Percentiles rank a stretch among this genome's conserved stretches.
Evolutionary conservation across 164 flowering plant species (phyloP).

Genomic region (Cinnamomum chago): DNA sequence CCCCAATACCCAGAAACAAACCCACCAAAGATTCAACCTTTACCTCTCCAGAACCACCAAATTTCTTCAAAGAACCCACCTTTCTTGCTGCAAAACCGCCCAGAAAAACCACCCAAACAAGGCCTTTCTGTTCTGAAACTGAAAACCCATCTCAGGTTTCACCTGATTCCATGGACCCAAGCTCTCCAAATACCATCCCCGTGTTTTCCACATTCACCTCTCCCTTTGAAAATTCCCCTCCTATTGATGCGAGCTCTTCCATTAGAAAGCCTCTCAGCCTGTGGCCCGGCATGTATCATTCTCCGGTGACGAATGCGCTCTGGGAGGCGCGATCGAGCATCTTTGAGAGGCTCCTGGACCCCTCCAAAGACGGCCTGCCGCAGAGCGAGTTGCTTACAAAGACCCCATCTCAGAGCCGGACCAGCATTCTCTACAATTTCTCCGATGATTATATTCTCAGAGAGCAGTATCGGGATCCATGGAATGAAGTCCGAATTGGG

Average conservation of each 20-base stretch:
- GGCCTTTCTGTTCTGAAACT: not conserved
- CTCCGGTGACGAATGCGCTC: conserved; percentile 86
- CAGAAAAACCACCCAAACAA: not conserved
- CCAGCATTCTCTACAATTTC: conserved; percentile 62
- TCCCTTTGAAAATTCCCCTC: conserved; percentile 32
- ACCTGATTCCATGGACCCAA: conserved; percentile 7
- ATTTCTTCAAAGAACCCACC: not conserved
- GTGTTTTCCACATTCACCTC: conserved; percentile 36
- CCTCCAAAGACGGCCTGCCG: conserved; percentile 56
- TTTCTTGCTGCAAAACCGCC: not conserved
- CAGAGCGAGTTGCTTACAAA: conserved; percentile 53
- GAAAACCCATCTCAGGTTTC: not conserved
- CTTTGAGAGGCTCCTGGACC: conserved; percentile 61
- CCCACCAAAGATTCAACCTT: not conserved
- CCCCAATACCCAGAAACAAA: not conserved
- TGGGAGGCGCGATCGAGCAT: conserved; percentile 86
- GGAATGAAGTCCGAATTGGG: conserved; percentile 83
- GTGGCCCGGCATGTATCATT: conserved; percentile 98
- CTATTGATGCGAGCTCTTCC: conserved; percentile 71
- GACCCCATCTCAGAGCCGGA: conserved; percentile 69
- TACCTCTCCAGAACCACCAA: not conserved
- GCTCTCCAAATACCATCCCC: conserved; percentile 23
- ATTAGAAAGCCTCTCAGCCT: conserved; percentile 69
- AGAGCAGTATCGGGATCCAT: conserved; percentile 94
- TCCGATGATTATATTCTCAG: conserved; percentile 67